Base-by-base conservation (phyloP, 768 basidiomycete genomes). In the Termitomyces sp. region DNA sequence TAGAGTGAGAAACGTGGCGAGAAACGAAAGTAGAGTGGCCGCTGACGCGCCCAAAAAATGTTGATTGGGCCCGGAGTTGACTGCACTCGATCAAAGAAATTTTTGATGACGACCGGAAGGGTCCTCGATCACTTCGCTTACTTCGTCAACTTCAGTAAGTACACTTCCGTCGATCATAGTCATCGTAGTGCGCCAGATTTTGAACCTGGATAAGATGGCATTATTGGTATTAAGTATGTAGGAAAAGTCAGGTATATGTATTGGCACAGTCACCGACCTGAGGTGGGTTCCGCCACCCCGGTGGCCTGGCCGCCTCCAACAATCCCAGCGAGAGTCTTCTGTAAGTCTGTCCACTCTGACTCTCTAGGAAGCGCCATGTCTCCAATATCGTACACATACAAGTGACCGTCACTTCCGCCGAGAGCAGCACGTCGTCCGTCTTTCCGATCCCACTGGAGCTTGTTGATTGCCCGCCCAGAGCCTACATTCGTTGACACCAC, bases 331-430 rank as follows among this genome's bases (percentile, higher is more conserved):
- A 98, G 67, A 9, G 87, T 90, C 77, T 89, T 89, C 70, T 96
- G 92, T 77, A 98, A 71, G 60, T 97, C 93, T 3, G 84, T 82
- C 96, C 96, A 98, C 70, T 98, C 96, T 5, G 83, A 79, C 71
- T 98, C 96, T 56, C 91, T 75, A 1, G 95, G 91, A 23, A 90
- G 78, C 0, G 85, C 89, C 79, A 91, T 85, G 65, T 98, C 94
- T 11, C 94, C 93, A 60, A 98, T 85, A 67, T 98, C 96, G 68
- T 96, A 98, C 37, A 99, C 80, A 71, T 97, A 96, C 57, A 99
- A 72, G 60, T 82, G 85, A 14, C 97, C 97, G 61, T 98, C 96
- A 61, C 91, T 91, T 3, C 91, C 90, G 31, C 96, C 97, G 30
- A 98, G 70, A 1, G 90, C 96, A 2, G 84, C 94, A 26, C 94